Conservation (phyloP, 139 green algal species). For the Coelastrella sp. region DNA sequence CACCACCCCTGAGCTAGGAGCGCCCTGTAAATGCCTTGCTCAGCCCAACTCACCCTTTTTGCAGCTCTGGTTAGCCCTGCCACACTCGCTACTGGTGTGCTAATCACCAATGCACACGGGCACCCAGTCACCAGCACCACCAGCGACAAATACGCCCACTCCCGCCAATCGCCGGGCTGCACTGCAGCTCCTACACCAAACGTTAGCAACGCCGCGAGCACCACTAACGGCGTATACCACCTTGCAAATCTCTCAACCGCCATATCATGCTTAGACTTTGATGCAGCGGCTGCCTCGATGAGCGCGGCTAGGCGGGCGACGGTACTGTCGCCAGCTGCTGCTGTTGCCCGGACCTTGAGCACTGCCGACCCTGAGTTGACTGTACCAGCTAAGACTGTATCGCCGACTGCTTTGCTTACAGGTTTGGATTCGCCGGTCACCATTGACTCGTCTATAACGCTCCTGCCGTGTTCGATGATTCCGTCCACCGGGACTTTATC, state of each 20-base stretch:
- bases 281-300: conserved; percentile 73
- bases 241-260: conserved; percentile 58
- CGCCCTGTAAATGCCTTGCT: too few relatives aligned
- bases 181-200: conserved; percentile 56
- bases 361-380: conserved; percentile 68
- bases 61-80: conserved; percentile 58
- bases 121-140: conserved; percentile 87
- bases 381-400: conserved; percentile 69
- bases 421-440: conserved; percentile 78
- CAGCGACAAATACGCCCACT: conserved; percentile 82
- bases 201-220: conserved; percentile 68
- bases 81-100: conserved; percentile 80
- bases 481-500: conserved; percentile 85
- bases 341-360: conserved; percentile 68
- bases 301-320: conserved; percentile 77
- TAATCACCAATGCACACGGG: conserved; percentile 91
- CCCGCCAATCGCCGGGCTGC: conserved; percentile 37
- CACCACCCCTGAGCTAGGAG: too few relatives aligned
- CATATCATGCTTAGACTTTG: conserved; percentile 66
- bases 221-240: conserved; percentile 84
- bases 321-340: conserved; percentile 69
- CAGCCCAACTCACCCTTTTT: conserved; percentile 12
- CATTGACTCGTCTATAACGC: conserved; percentile 80
- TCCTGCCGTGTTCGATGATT: conserved; percentile 67
- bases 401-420: conserved; percentile 66